Base-by-base conservation (phyloP, 371 early-diverging fungal genomes). In the Choanephora cucurbitarum region DNA sequence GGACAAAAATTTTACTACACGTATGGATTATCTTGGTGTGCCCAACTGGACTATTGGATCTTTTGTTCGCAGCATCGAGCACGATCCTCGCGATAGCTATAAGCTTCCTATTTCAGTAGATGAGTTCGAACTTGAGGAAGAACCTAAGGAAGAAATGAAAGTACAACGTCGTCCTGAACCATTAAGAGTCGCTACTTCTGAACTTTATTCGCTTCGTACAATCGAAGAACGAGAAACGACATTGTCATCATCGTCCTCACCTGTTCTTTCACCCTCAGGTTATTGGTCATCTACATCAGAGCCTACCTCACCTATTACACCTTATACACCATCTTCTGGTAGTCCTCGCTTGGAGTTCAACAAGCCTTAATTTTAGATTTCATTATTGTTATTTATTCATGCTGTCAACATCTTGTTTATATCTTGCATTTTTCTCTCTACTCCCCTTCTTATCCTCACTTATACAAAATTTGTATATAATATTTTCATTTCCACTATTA, bases 21-120 rank as follows among this genome's bases (percentile, higher is more conserved):
- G 78, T 23, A 61, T 75, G 22, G 69, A 67, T 45, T 77, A 80
- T 55, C 33, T 72, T 45, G 71, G 70, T 19, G 55, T 72, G n/a
- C 39, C 53, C 13, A 66, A 68, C 46, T 14, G 51, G 17, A 61
- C 55, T 23, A 40, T 75, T 32, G 23, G 58, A 54, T 19, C 64
- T 15, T 59, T 67, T 48, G 18, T 68, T 9, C 49, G 44, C 42
- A 64, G 67, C 44, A 64, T 75, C 21, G 67, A 75, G 37, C 52
- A 53, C 22, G 44, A 61, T 24, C 17, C 32, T 21, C 21, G 34
- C 24, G 72, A 72, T 21, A 37, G 70, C 37, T 40, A 41, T 1
- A 22, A 47, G 28, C 33, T 19, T 24, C 19, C 17, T 40, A 41
- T 41, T 14, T 31, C 9, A 6, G 24, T 23, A 9, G 47, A 61